Evolutionary conservation across 192 early-diverging fungal genomes (phyloP).

Genomic region (Linderina pennispora): DNA sequence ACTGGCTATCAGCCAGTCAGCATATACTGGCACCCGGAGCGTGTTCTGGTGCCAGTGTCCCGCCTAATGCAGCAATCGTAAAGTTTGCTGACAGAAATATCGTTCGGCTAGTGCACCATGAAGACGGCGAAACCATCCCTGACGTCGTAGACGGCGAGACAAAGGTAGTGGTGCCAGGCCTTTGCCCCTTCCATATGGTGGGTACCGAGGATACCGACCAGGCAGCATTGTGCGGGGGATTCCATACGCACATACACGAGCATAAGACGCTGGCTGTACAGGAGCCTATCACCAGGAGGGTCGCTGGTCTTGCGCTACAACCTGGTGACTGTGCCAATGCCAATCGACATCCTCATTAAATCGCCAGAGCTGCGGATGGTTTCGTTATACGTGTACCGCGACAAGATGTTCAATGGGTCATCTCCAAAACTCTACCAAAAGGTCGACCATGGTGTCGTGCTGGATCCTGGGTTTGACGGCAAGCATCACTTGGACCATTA

Average conservation of each 20-base stretch:
- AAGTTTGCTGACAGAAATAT: no score
- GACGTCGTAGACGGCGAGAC: no score
- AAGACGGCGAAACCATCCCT: no score
- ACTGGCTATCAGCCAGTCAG: no score
- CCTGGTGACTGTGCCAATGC: slow-evolving; percentile 25
- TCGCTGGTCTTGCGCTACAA: slow-evolving; percentile 1
- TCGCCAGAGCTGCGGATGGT: slow-evolving; percentile 7
- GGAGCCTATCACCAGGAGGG: not conserved
- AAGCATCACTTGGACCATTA: no score
- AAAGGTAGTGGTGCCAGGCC: slow-evolving; percentile 8
- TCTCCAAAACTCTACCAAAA: no score
- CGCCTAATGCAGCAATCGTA: no score
- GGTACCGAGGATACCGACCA: not conserved
- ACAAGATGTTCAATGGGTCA: slow-evolving; percentile 6
- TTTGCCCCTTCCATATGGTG: slow-evolving; percentile 34
- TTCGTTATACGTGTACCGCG: slow-evolving; percentile 15
- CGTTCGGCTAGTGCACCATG: no score
- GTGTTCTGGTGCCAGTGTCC: no score
- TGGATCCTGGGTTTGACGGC: no score
- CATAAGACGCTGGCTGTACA: not conserved
- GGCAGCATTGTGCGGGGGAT: slow-evolving; percentile 8
- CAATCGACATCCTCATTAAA: slow-evolving; percentile 16
- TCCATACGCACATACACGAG: slow-evolving; percentile 18
- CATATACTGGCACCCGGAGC: no score
- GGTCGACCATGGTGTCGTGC: no score